Evolutionary conservation across 139 green algal genomes (phyloP), one percentile per base, ranked within the genome.

Genomic region (Nannochloris sp.): DNA sequence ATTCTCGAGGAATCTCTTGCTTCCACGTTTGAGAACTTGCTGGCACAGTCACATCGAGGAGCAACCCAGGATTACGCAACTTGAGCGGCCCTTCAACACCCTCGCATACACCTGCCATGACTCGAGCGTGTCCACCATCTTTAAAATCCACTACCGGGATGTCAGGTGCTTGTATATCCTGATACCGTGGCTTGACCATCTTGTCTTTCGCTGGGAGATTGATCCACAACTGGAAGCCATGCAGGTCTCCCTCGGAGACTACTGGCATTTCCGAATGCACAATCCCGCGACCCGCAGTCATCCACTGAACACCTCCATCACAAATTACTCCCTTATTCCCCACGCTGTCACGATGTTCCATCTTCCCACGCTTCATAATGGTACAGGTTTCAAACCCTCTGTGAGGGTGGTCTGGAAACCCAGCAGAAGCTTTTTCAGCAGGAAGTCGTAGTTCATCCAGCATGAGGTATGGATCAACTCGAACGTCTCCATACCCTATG

Each of bases 141-240:
- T 61, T 0, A 21, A 31, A 57, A 3, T 82, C 66, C 9, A 84
- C 75, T 0, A 64, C 44, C 0, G 86, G 86, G 37, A 96, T 94
- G 16, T 90, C 72, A 12, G 67, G 43, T 1, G 78, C 71, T 69
- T 92, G 84, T 54, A 89, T 85, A 70, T 94, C 88, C 54, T 94
- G 86, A 16, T 64, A 71, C 34, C 71, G 43, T 3, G 87, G 87
- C 76, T 91, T 89, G 43, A 74, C 68, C 85, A 95, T 90, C 78
- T 96, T 95, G 71, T 95, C 75, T 67, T 88, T 88, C 18, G 70
- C 68, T 3, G 88, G 81, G 54, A 95, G 79, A 71, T 93, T 94
- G 66, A 93, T 87, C 86, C 87, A 95, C 46, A 96, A 75, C 82
- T 96, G 89, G 66, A 95, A 96, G 43, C 87, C 88, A 65, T 82